A percentile compares a stretch with the other conserved stretches of the same genome.
Evolutionary conservation across 2,329 filamentous ascomycete genomes (phyloP).

Genomic region (Dothistroma septosporum): DNA sequence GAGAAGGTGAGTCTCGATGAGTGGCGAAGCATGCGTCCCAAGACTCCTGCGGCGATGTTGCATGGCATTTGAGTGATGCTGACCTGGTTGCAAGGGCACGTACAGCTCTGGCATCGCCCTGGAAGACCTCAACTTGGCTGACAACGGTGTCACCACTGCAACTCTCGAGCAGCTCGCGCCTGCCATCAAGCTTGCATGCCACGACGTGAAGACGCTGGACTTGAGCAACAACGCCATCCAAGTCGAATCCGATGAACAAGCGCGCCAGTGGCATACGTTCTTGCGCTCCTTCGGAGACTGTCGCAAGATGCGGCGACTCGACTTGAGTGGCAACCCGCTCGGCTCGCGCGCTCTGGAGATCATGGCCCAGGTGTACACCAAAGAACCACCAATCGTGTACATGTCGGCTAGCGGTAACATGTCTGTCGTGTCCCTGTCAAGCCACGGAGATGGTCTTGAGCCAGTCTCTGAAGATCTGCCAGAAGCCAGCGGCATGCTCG

Average conservation of each 20-base stretch:
- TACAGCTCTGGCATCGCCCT: conserved; percentile 34
- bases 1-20: conserved; percentile 16
- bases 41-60: not conserved
- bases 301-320: conserved; percentile 42
- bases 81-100: conserved; percentile 20
- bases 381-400: conserved; percentile 32
- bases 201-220: conserved; percentile 46
- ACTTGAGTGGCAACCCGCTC: conserved; percentile 43
- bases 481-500: conserved; percentile 18
- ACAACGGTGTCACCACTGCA: conserved; percentile 42
- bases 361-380: conserved; percentile 41
- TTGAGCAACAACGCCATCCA: conserved; percentile 45
- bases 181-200: conserved; percentile 40
- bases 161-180: conserved; percentile 41
- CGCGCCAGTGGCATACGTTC: conserved; percentile 43
- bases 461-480: conserved; percentile 1
- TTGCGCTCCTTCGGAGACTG: conserved; percentile 43
- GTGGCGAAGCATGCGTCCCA: not conserved
- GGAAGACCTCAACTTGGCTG: conserved; percentile 45
- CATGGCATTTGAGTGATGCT: not conserved
- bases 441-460: conserved; percentile 15
- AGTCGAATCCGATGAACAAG: conserved; percentile 37
- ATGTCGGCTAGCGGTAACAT: conserved; percentile 25
- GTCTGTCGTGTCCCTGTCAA: conserved; percentile 26
- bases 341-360: conserved; percentile 45